phyloP scores from a whole-genome alignment of 2,329 filamentous ascomycete species.

The Coleophoma cylindrospora region DNA sequence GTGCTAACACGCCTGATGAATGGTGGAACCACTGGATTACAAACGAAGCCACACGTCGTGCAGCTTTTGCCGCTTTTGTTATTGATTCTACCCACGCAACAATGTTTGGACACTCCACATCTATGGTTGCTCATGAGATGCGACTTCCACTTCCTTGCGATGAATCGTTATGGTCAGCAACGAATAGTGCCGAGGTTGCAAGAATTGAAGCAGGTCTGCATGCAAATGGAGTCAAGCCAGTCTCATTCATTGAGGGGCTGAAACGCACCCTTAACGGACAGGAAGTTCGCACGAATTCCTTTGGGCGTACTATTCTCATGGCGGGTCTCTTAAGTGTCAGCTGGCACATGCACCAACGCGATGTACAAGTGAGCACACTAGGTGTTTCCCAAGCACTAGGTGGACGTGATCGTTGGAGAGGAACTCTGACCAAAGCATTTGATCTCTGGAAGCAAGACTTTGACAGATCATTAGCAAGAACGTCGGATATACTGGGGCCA shows the following conservation, averaged over 20 bases:
- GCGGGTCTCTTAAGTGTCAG: constrained; percentile 87
- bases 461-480: constrained; percentile 66
- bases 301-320: constrained; percentile 91
- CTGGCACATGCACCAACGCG: constrained; percentile 97
- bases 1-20: constrained; percentile 71
- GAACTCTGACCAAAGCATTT: constrained; percentile 79
- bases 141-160: constrained; percentile 87
- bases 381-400: constrained; percentile 76
- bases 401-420: constrained; percentile 86
- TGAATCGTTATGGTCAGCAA: constrained; percentile 87
- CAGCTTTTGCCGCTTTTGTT: constrained; percentile 90
- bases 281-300: constrained; percentile 84
- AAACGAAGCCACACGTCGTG: constrained; percentile 83
- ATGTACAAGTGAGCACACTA: constrained; percentile 85
- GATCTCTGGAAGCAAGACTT: constrained; percentile 94
- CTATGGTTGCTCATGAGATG: constrained; percentile 97
- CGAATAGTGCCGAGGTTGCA: constrained; percentile 79
- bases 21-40: constrained; percentile 97
- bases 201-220: constrained; percentile 76
- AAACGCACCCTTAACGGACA: constrained; percentile 86
- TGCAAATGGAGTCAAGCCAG: constrained; percentile 76
- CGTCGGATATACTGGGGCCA: constrained; percentile 48
- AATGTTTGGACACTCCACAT: constrained; percentile 95
- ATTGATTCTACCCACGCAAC: constrained; percentile 95
- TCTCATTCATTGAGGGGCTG: constrained; percentile 84